Evolutionary conservation across 306 rosid genomes (phyloP).

Genomic region (Castanopsis chinensis): DNA sequence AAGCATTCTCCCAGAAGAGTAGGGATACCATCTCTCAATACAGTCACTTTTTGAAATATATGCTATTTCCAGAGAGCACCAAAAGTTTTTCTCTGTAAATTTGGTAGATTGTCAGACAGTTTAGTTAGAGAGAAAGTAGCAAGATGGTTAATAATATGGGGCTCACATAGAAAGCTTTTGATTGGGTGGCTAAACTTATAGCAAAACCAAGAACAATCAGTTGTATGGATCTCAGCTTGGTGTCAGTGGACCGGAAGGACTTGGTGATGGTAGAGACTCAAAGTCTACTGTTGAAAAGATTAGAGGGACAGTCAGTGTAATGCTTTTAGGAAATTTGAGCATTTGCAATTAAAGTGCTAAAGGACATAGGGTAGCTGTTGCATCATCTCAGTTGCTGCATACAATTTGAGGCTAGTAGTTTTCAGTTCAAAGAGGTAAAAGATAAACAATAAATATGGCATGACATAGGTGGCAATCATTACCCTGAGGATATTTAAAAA

Average conservation of each 20-base stretch:
- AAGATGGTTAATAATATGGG: neutral
- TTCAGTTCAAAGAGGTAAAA: neutral
- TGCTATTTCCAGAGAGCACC: neutral
- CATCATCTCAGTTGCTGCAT: neutral
- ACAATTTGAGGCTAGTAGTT: neutral
- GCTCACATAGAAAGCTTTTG: neutral
- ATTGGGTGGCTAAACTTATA: neutral
- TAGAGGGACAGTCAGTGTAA: neutral
- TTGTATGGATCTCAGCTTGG: neutral
- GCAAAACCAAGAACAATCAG: neutral
- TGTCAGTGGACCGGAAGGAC: neutral
- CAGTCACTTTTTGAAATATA: neutral
- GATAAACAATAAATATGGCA: slow-evolving; percentile 8
- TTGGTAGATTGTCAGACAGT: neutral
- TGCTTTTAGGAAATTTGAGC: neutral
- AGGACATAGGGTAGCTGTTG: neutral
- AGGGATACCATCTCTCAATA: neutral
- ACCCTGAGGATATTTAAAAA: slow-evolving; percentile 11
- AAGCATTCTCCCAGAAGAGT: neutral
- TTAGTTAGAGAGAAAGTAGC: neutral
- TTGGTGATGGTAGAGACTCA: neutral
- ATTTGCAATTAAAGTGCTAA: neutral
- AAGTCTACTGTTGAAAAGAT: neutral
- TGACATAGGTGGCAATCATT: slow-evolving; percentile 8
- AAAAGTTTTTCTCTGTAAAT: neutral